Evolutionary conservation across 257 asterid genomes (phyloP), one percentile per base, ranked within the genome.

Genomic region (Solanum piurae): DNA sequence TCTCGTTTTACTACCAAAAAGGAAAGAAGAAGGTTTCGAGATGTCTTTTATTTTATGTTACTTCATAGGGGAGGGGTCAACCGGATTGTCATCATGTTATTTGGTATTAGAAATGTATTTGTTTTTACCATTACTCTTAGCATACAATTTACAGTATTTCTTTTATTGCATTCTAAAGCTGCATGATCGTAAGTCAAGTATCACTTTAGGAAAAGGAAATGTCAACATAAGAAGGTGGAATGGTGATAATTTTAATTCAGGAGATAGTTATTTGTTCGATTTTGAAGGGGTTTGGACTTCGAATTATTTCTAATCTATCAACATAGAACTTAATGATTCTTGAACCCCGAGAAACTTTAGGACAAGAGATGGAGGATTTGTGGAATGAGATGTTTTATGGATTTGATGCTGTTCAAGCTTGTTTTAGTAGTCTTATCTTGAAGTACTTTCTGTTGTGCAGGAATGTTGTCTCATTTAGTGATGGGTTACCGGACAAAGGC

Each of bases 381-480:
- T 80, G 27, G 14, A 4, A 80, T 80, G 42, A 29, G 27, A 49
- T 36, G 71, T 64, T 64, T 64, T 64, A n/a, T 64, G 71, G 31
- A 64, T n/a, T n/a, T 64, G 71, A 64, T 64, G 71, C 12, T 36
- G 13, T 29, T 71, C 25, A 55, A 66, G 40, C 27, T 72, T 40
- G 64, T 66, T 86, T 27, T 10, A 55, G 33, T 27, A 68, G 87
- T 69, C 40, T 72, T 33, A 34, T 85, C 64, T 25, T 86, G 76
- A 42, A 42, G 21, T 40, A 44, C 36, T 25, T 58, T 16, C 40
- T 88, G 9, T n/a, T 76, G 36, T 89, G 89, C 92, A 96, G 98
- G 91, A 96, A 95, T 88, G 99, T 96, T 84, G 98, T 88, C 79
- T 96, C 99, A 21, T 95, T 94, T 83, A 96, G 99, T 80, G 99